phyloP scores from a whole-genome alignment of 495 filamentous ascomycete genomes.

The Aspergillus haitiensis region DNA sequence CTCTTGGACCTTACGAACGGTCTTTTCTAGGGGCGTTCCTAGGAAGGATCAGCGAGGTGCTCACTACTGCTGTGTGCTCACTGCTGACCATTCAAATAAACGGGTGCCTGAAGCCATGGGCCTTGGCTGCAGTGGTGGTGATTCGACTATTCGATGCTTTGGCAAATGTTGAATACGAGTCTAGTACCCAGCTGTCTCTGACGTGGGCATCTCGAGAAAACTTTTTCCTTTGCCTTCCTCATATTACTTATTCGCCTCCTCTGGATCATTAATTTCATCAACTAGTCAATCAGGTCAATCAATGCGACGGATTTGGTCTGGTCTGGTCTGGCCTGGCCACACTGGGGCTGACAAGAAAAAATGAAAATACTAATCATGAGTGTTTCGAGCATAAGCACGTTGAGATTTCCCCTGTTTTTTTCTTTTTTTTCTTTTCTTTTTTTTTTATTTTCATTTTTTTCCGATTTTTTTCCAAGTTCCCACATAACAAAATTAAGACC shows the following conservation, averaged over 20 bases:
- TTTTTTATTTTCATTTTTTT: too few species aligned
- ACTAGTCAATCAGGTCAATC: neutral
- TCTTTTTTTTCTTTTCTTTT: neutral
- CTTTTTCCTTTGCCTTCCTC: neutral
- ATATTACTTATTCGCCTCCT: neutral
- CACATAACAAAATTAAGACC: too few species aligned
- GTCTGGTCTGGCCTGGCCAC: neutral
- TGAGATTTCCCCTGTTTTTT: neutral
- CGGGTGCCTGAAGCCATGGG: constrained; percentile 20
- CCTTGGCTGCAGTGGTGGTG: constrained; percentile 7
- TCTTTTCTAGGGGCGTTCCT: too few species aligned
- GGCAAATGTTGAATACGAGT: neutral
- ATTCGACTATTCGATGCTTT: constrained; percentile 6
- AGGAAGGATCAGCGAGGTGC: too few species aligned
- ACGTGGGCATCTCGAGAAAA: neutral
- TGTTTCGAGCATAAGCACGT: neutral
- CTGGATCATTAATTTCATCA: neutral
- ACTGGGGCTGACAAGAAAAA: neutral
- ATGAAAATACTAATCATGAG: neutral
- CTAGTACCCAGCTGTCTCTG: neutral
- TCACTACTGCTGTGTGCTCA: too few species aligned
- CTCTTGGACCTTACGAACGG: too few species aligned
- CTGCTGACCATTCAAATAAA: constrained; percentile 3
- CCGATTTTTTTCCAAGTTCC: too few species aligned
- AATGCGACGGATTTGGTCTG: neutral